Base-by-base conservation (phyloP, 371 early-diverging fungal species). In the Mucor indicus region DNA sequence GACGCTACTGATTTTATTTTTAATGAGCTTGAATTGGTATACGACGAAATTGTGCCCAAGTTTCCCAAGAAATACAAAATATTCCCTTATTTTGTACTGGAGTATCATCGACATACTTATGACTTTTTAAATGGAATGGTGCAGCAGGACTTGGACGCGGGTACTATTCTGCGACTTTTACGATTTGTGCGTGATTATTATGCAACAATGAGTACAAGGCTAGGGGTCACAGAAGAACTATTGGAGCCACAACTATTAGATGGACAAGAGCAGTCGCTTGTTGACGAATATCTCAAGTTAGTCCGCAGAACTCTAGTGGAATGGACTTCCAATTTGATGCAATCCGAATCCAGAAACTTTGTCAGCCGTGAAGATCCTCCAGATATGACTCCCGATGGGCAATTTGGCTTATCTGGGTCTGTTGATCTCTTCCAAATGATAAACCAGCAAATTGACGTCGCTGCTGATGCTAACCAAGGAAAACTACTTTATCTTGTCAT, bases 401-500 rank as follows among this genome's bases (percentile, higher is more conserved):
- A 84, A 36, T 96, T 91, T 55, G 78, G 87, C 15, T 78, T 94
- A 43, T 69, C 87, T 12, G 90, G 88, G 3, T 81, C 93, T 2
- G 86, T 89, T 15, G 87, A 93, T 42, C 73, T 95, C 58, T 96
- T 96, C 66, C 91, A 95, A 64, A 95, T 97, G 74, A 83, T 97
- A 54, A 96, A 95, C 62, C 95, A 97, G 72, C 96, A 97, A 58
- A 83, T 98, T 30, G 92, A 93, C 42, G 69, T 96, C 8, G 96
- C 91, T 0, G 76, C 79, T 15, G 83, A 87, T 22, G 87, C 91
- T 2, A 86, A 87, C 38, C 85, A 90, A n/a, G 90, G 88, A 13
- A 89, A 84, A 44, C 68, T 98, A 13, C 70, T 96, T 20, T 86
- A 81, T 62, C 87, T 95, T 48, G 89, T 97, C 6, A 75, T 96